Conservation (phyloP, 148 eudicot genomes). For the Silene conica region DNA sequence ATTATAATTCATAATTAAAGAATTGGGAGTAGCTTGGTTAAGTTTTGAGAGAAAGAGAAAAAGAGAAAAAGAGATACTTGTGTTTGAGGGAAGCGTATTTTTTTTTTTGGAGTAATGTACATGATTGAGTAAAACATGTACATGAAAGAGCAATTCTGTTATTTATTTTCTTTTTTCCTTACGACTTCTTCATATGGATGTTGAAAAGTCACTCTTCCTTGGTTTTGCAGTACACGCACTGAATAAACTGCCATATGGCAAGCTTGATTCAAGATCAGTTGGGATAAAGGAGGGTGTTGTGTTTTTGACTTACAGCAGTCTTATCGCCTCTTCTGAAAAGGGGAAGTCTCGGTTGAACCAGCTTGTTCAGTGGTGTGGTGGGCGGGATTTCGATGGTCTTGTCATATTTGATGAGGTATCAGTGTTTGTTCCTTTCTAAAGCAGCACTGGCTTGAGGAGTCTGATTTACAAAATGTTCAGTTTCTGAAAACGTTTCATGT, state of each 20-base stretch:
- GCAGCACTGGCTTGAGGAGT: neutral
- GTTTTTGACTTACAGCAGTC: conserved; percentile 93
- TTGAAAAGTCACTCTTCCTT: conserved; percentile 13
- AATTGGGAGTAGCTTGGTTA: too few species aligned
- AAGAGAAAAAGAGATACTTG: too few species aligned
- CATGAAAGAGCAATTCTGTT: too few species aligned
- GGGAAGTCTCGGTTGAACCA: conserved; percentile 92
- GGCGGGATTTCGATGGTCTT: conserved; percentile 74
- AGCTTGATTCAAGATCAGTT: conserved; percentile 91
- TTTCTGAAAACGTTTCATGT: conserved; percentile 13
- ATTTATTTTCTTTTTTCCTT: too few species aligned
- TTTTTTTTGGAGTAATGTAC: too few species aligned
- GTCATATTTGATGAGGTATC: conserved; percentile 92
- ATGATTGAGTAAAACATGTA: too few species aligned
- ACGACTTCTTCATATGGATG: neutral
- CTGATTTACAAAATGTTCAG: neutral
- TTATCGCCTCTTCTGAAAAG: conserved; percentile 95
- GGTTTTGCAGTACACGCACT: conserved; percentile 82
- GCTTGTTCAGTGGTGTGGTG: conserved; percentile 99
- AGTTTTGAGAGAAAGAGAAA: too few species aligned
- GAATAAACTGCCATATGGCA: conserved; percentile 93
- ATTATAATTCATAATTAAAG: too few species aligned
- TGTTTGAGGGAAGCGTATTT: too few species aligned
- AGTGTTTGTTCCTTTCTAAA: neutral
- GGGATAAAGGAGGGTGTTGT: conserved; percentile 92